Base-by-base conservation (phyloP, 306 rosid species). In the Sindora glabra region DNA sequence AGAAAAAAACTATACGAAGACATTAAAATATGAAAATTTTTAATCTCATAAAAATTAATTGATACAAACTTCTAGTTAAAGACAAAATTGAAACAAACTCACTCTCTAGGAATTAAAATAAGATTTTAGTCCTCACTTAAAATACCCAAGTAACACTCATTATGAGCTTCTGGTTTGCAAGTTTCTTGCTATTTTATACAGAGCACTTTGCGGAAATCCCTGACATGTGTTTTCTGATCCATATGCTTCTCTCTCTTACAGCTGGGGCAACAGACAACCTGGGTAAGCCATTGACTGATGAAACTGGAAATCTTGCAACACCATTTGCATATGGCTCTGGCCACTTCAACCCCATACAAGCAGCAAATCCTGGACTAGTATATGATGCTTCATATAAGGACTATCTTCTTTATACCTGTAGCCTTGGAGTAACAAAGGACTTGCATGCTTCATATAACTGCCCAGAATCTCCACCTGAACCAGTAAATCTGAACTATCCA, bases 311-410 rank as follows among this genome's bases (percentile, higher is more conserved):
- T 5, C 52, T 56, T 7, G 81, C 96, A 11, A 89, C 83, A 3
- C 95, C 96, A 12, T 89, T 92, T 41, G 77, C 90, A 26, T 81
- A 67, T 57, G 99, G 99, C 1, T 64, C 96, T 0, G 99, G 99
- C 50, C 96, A 92, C 37, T 82, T 92, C 70, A n/a, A 63, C 18
- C 96, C 96, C 29, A 39, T 66, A 32, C 69, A 64, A 73, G 95
- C 90, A 15, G 79, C 78, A 46, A 81, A 89, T 62, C 96, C 99
- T 2, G 95, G 96, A 26, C 94, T 92, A 2, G 81, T 92, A 5
- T 92, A 89, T n/a, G 81, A 89, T 64, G 78, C 96, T 26, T 80
- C 92, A 11, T 84, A 86, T 76, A 67, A 3, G 4, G 95, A 92
- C 71, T 89, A 92, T 60, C 68, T 92, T 74, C 72, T 69, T 21